Conservation (phyloP, 306 rosid species). For the Citrullus amarus region DNA sequence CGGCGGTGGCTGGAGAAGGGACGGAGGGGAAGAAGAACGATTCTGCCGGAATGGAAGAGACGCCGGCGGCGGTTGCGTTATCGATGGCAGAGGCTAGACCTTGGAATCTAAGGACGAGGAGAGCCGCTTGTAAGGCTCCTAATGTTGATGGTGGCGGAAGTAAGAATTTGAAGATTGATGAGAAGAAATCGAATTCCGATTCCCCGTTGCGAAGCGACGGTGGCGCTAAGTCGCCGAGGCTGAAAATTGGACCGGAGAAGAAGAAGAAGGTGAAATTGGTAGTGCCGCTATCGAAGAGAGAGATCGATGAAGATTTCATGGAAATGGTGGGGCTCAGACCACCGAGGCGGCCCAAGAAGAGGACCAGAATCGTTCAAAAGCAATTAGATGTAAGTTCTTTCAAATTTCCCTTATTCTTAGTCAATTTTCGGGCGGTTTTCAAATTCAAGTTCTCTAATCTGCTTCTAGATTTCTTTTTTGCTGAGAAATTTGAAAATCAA, state of each 20-base stretch:
- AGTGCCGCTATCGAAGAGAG: conserved; percentile 37
- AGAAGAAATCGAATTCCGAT: conserved; percentile 23
- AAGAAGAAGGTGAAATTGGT: conserved; percentile 31
- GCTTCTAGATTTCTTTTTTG: background rate
- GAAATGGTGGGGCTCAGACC: conserved; percentile 45
- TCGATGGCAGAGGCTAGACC: conserved; percentile 27
- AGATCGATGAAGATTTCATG: conserved; percentile 66
- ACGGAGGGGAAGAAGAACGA: background rate
- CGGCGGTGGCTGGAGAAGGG: conserved; percentile 12
- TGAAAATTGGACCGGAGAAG: conserved; percentile 32
- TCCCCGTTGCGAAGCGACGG: conserved; percentile 36
- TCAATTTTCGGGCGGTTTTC: background rate
- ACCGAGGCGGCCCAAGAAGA: conserved; percentile 54
- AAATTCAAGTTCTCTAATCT: background rate
- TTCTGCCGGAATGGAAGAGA: conserved; percentile 5
- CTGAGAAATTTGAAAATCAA: background rate
- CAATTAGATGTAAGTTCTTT: conserved; percentile 47
- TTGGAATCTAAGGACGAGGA: conserved; percentile 73
- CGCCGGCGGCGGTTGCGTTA: conserved; percentile 3
- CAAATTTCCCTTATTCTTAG: background rate
- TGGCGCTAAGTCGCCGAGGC: conserved; percentile 35
- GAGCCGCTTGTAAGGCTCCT: conserved; percentile 46
- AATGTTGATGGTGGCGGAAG: conserved; percentile 16
- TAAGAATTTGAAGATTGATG: conserved; percentile 48
- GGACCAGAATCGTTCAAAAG: conserved; percentile 47